Evolutionary conservation across 2,329 filamentous ascomycete species (phyloP).

Genomic region (Arthrocladium fulminans): DNA sequence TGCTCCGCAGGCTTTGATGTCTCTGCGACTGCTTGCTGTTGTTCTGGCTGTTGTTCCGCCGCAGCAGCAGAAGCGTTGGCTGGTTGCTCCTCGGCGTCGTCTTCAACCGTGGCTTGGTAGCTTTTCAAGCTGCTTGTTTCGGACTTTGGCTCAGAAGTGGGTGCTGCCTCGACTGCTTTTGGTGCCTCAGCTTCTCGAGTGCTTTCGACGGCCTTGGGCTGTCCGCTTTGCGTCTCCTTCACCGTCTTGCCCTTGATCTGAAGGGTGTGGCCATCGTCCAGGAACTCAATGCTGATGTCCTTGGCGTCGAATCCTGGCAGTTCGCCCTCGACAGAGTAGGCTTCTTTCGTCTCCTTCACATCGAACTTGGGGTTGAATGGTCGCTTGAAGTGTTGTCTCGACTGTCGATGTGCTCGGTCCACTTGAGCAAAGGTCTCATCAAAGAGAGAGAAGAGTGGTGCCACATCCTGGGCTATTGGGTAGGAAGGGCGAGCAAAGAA

Average conservation of each 20-base stretch:
- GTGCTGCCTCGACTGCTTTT: slow-evolving; percentile 13
- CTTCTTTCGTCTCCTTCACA: slow-evolving; percentile 36
- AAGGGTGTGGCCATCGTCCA: slow-evolving; percentile 37
- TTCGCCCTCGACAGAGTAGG: slow-evolving; percentile 42
- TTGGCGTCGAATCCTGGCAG: slow-evolving; percentile 40
- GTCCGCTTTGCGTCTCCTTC: slow-evolving; percentile 24
- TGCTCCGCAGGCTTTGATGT: slow-evolving; percentile 25
- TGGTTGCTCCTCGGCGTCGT: slow-evolving; percentile 30
- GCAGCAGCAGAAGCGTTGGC: slow-evolving; percentile 14
- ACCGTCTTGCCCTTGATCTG: slow-evolving; percentile 37
- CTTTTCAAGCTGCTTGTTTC: slow-evolving; percentile 21
- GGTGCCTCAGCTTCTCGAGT: slow-evolving; percentile 14
- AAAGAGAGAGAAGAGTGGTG: slow-evolving; percentile 39
- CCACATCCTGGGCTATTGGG: slow-evolving; percentile 30
- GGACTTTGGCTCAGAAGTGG: slow-evolving; percentile 7
- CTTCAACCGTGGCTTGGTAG: slow-evolving; percentile 40
- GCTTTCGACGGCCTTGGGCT: slow-evolving; percentile 9
- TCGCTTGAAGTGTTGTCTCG: slow-evolving; percentile 16
- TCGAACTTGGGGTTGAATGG: slow-evolving; percentile 40
- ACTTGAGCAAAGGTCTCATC: slow-evolving; percentile 30
- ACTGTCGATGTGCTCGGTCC: slow-evolving; percentile 16
- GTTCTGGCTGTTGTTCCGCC: not conserved
- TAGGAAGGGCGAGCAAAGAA: slow-evolving; percentile 27
- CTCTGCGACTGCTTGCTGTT: slow-evolving; percentile 25
- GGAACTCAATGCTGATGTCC: slow-evolving; percentile 40